Conservation (phyloP, 1,284 basidiomycete genomes). For the Mycosarcoma maydis region DNA sequence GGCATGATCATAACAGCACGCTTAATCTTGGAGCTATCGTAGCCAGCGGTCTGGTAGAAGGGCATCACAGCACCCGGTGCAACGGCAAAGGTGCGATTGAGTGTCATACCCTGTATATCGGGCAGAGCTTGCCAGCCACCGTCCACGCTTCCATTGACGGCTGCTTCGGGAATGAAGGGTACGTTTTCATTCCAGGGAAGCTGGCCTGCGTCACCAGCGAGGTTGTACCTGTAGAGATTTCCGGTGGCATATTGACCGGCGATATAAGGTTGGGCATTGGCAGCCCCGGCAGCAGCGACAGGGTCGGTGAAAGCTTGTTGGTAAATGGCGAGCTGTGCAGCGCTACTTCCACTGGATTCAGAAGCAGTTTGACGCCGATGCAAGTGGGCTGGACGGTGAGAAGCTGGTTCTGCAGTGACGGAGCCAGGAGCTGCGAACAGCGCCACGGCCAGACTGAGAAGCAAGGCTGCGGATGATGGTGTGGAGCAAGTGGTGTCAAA, state of each 20-base stretch:
- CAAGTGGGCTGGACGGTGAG: conserved; percentile 19
- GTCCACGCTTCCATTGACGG: conserved; percentile 33
- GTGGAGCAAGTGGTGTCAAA: too few species aligned
- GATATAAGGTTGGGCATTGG: conserved; percentile 43
- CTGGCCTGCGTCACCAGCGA: conserved; percentile 40
- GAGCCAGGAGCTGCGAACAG: conserved; percentile 1
- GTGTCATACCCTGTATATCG: conserved; percentile 40
- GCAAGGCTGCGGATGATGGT: too few species aligned
- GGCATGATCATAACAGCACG: conserved; percentile 60
- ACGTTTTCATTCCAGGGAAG: conserved; percentile 56
- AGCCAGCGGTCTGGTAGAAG: conserved; percentile 49
- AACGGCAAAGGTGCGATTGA: conserved; percentile 51
- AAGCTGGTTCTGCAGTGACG: conserved; percentile 8
- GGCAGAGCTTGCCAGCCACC: conserved; percentile 69
- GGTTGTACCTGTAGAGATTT: conserved; percentile 17
- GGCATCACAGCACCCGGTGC: conserved; percentile 44
- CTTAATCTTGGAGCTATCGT: conserved; percentile 52
- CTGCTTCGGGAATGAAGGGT: conserved; percentile 32
- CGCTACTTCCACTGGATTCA: conserved; percentile 6
- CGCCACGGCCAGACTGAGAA: conserved; percentile 4
- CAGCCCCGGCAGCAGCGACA: conserved; percentile 52
- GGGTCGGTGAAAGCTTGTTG: conserved; percentile 50
- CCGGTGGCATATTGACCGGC: conserved; percentile 35
- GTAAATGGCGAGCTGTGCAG: conserved; percentile 28
- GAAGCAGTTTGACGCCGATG: conserved; percentile 14